These are phyloP conservation scores for Picea abies DNA, from an alignment of 83 land plant species.

Conservation along the genomic window DNA sequence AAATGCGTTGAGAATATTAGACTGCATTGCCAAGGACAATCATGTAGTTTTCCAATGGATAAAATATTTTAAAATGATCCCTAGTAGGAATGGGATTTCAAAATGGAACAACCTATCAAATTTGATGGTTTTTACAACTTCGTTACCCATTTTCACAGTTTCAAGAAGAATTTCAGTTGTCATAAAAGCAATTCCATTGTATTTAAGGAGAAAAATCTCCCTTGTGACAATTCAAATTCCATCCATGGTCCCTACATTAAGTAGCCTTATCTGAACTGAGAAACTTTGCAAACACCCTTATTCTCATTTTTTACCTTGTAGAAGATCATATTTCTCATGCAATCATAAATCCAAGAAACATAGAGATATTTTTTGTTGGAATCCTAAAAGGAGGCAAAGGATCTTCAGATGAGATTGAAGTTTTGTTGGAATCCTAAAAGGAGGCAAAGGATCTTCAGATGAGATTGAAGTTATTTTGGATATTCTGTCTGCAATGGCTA, in stretches of 20 bases:
- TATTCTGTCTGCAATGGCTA: too few relatives aligned
- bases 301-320: conserved; percentile 19
- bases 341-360: conserved; percentile 11
- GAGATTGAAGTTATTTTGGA: too few relatives aligned
- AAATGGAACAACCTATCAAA: too few relatives aligned
- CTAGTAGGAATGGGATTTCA: too few relatives aligned
- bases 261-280: conserved; percentile 10
- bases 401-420: conserved; percentile 18
- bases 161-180: too few relatives aligned
- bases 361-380: background rate
- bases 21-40: conserved; percentile 25
- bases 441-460: too few relatives aligned
- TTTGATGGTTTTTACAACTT: too few relatives aligned
- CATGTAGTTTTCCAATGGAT: conserved; percentile 19
- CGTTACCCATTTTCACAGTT: too few relatives aligned
- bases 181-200: too few relatives aligned
- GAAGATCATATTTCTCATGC: conserved; percentile 22
- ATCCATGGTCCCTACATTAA: conserved; percentile 7
- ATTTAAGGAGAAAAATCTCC: too few relatives aligned
- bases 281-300: conserved; percentile 8
- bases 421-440: too few relatives aligned
- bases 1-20: conserved; percentile 22
- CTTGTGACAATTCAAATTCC: too few relatives aligned
- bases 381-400: conserved; percentile 9
- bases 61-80: background rate